Conservation (phyloP, 2,329 filamentous ascomycete species). For the Neurospora sp. region DNA sequence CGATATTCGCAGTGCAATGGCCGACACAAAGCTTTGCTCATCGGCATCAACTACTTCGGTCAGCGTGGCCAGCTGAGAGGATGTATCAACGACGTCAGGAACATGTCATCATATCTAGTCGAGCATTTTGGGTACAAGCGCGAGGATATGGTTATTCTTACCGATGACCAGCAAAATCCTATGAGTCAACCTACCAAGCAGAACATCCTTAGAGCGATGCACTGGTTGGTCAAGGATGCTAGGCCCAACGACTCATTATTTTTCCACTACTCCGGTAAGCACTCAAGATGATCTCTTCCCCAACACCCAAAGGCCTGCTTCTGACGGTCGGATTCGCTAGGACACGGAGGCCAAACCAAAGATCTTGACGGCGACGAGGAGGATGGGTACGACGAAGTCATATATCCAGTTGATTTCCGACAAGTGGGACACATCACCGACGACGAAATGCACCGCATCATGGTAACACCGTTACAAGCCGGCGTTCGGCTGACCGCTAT, state of each 20-base stretch:
- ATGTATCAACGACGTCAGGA: constrained; percentile 95
- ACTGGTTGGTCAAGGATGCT: constrained; percentile 94
- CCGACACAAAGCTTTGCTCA: constrained; percentile 76
- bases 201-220: constrained; percentile 92
- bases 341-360: constrained; percentile 73
- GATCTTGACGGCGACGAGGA: constrained; percentile 73
- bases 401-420: constrained; percentile 75
- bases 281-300: not conserved
- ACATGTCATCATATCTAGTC: constrained; percentile 87
- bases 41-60: constrained; percentile 95
- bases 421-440: constrained; percentile 74
- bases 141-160: constrained; percentile 95
- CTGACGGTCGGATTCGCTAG: constrained; percentile 24
- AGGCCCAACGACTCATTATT: constrained; percentile 89
- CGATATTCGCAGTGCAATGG: constrained; percentile 90
- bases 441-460: constrained; percentile 72
- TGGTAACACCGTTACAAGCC: constrained; percentile 47
- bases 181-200: constrained; percentile 96
- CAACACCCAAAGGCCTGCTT: not conserved
- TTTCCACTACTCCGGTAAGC: constrained; percentile 88
- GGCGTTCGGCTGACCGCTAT: constrained; percentile 53
- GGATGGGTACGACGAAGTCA: constrained; percentile 74
- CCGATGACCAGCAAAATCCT: constrained; percentile 92
- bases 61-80: constrained; percentile 84
- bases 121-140: constrained; percentile 85